A percentile compares a stretch with the other conserved stretches of the same genome.
Evolutionary conservation across 1,284 basidiomycete species (phyloP).

Genomic region (Melanopsichium pennsylvanicum): DNA sequence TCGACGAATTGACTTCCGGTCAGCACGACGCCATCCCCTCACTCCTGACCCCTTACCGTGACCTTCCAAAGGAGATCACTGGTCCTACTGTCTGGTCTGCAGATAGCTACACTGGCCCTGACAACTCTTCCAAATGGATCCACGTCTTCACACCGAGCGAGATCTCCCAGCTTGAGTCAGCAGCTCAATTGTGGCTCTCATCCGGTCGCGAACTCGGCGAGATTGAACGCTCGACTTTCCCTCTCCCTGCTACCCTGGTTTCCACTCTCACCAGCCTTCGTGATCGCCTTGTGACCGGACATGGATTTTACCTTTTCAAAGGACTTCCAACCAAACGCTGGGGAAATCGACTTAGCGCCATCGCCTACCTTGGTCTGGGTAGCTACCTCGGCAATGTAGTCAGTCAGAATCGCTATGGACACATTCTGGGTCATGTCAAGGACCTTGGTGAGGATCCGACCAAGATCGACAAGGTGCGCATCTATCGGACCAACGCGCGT

Average conservation of each 20-base stretch:
- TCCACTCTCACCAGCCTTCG: conserved; percentile 40
- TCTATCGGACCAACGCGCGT: conserved; percentile 67
- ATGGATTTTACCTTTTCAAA: conserved; percentile 68
- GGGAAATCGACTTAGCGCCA: conserved; percentile 65
- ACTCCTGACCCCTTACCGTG: conserved; percentile 58
- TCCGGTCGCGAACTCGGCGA: conserved; percentile 51
- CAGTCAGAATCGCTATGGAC: conserved; percentile 67
- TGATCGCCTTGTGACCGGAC: conserved; percentile 45
- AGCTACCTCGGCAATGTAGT: conserved; percentile 66
- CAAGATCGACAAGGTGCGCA: conserved; percentile 68
- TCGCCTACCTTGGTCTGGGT: conserved; percentile 67
- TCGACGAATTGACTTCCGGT: conserved; percentile 57
- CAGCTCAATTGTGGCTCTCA: conserved; percentile 45
- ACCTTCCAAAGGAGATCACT: conserved; percentile 65
- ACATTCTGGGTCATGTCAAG: conserved; percentile 68
- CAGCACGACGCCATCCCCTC: conserved; percentile 53
- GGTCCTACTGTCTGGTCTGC: conserved; percentile 60
- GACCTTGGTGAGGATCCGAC: conserved; percentile 68
- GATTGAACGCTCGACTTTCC: conserved; percentile 59
- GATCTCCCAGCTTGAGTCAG: conserved; percentile 49
- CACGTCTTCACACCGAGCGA: conserved; percentile 46
- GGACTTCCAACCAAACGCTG: conserved; percentile 66
- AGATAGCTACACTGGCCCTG: conserved; percentile 57
- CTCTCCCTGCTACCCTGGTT: conserved; percentile 45
- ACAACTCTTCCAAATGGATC: conserved; percentile 48